phyloP scores from a whole-genome alignment of 495 filamentous ascomycete genomes.

The Patellaria atrata region DNA sequence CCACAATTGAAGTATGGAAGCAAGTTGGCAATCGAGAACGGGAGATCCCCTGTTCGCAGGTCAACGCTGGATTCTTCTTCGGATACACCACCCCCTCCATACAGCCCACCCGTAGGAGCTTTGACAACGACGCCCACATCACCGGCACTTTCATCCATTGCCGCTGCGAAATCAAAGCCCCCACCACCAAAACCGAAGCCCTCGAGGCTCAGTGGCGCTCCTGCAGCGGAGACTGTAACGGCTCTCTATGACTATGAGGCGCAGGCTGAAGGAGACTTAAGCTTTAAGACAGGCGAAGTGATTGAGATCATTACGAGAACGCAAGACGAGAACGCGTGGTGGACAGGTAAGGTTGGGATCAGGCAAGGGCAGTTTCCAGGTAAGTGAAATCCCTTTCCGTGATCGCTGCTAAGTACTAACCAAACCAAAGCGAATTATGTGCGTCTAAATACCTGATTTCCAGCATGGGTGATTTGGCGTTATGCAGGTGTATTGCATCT shows the following conservation, averaged over 20 bases:
- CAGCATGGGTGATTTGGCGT: no score
- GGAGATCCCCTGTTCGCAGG: constrained; percentile 23
- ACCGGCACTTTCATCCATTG: constrained; percentile 43
- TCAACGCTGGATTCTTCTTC: constrained; percentile 33
- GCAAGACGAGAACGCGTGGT: constrained; percentile 90
- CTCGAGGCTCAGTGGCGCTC: constrained; percentile 49
- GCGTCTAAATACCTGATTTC: no score
- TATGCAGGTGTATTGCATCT: no score
- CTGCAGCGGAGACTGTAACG: constrained; percentile 49
- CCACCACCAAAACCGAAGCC: constrained; percentile 91
- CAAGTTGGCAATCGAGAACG: constrained; percentile 21
- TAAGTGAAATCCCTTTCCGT: no score
- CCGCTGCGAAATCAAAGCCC: constrained; percentile 67
- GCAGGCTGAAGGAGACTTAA: constrained; percentile 86
- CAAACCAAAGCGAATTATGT: no score
- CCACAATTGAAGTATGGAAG: constrained; percentile 30
- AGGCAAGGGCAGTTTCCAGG: constrained; percentile 88
- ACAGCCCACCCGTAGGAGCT: no score
- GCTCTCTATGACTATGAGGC: constrained; percentile 81
- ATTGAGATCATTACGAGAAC: constrained; percentile 80
- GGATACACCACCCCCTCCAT: constrained; percentile 58
- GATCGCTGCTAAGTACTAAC: no score
- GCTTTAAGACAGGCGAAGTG: constrained; percentile 75
- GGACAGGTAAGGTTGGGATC: constrained; percentile 65
- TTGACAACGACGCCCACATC: constrained; percentile 39